These are phyloP conservation scores for Cokeromyces recurvatus DNA, from an alignment of 371 early-diverging fungal species.

Conservation along the genomic window DNA sequence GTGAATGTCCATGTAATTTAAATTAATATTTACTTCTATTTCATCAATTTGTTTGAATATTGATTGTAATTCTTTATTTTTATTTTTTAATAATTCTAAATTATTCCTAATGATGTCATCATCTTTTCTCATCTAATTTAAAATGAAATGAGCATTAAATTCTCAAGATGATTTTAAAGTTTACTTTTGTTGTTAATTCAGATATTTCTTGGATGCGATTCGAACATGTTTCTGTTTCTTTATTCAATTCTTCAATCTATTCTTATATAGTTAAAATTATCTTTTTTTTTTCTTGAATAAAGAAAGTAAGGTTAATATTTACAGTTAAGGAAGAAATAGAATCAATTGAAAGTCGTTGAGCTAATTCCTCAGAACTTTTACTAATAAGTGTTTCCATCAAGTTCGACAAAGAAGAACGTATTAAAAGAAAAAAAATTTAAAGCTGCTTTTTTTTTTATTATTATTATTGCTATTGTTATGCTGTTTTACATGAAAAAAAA, in stretches of 20 bases:
- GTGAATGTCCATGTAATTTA: too few relatives aligned
- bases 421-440: too few relatives aligned
- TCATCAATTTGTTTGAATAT: conserved; percentile 37
- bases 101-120: conserved; percentile 3
- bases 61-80: conserved; percentile 13
- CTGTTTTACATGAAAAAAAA: too few relatives aligned
- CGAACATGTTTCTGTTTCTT: conserved; percentile 6
- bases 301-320: not conserved
- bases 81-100: conserved; percentile 13
- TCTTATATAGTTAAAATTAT: too few relatives aligned
- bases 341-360: conserved; percentile 17
- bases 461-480: too few relatives aligned
- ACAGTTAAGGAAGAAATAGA: conserved; percentile 10
- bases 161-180: not conserved
- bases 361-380: conserved; percentile 15
- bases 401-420: too few relatives aligned
- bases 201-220: conserved; percentile 20
- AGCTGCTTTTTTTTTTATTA: too few relatives aligned
- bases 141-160: not conserved
- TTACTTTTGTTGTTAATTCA: conserved; percentile 19
- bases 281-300: not conserved
- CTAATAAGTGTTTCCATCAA: conserved; percentile 14
- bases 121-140: not conserved
- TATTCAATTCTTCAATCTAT: conserved; percentile 17
- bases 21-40: conserved; percentile 26